Evolutionary conservation across 768 basidiomycete species (phyloP), one percentile per base, ranked within the genome.

Genomic region (Suillus occidentalis): DNA sequence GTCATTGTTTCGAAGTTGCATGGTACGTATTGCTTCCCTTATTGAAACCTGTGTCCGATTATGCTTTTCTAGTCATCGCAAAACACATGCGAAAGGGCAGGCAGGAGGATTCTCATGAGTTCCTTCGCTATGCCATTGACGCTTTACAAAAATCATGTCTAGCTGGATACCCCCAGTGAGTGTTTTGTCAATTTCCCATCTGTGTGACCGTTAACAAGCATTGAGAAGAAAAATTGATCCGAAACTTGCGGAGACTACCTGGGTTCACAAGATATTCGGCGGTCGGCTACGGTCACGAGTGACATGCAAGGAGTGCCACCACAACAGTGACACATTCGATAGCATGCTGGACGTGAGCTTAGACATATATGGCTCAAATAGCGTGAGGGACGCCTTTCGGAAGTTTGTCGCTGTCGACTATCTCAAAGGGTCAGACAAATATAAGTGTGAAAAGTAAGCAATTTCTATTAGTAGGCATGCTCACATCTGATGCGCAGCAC

Each of bases 51-150:
- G 68, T 12, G 37, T 57, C 57, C 34, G 22, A 50, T 70, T 52
- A 63, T 45, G 31, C 40, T 63, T 39, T n/a, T 50, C 50, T 58
- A 98, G 95, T 82, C 9, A 95, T 99, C 65, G 95, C 95, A 18
- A 95, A 95, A 75, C 89, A 93, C 71, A 88, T 98, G 87, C 87
- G 89, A 49, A 85, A 80, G 77, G 95, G 94, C n/a, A 81, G 94
- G 69, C 97, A 99, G 75, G 97, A 99, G 73, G 97, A 99, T 75
- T 89, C 97, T 10, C 97, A 99, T 73, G 97, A 99, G 77, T 99
- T 99, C 73, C 87, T 99, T 58, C 89, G 97, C 39, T 97, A 96
- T 76, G 89, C 90, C 22, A 88, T 98, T 37, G 97, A 99, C 71
- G 91, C 89, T 34, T 77, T 99, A 61, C 97, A 99, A 76, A 91